Evolutionary conservation across 495 filamentous ascomycete species (phyloP), one percentile per base, ranked within the genome.

Genomic region (Apiosordaria backusii): DNA sequence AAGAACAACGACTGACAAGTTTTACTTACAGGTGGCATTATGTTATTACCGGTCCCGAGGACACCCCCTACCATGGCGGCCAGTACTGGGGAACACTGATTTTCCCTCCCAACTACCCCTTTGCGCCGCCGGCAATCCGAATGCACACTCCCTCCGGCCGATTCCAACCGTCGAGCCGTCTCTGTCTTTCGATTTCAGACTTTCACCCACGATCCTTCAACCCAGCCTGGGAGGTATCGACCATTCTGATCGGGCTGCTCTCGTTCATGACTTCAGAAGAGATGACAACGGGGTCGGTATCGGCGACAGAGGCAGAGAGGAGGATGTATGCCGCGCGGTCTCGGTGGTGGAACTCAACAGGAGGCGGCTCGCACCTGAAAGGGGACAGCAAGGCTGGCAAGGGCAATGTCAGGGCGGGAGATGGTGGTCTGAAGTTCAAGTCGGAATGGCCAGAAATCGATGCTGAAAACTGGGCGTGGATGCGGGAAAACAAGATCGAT

Each of bases 181-280:
- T 99, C 19, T 98, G 96, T 71, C 90, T 98, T 63, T 92, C 89
- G 75, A 99, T 98, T 71, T 91, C 87, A 67, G 95, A 99, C 76
- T 99, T 98, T 79, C 95, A 99, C 75, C 95, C 95, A 0, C 93
- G 93, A 71, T 93, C 90, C 50, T 99, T 99, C 84, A 99, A 99
- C 74, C 95, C 95, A 10, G 93, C 95, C n/a, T 99, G 95, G 95
- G 92, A 96, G 70, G 95, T 98, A 13, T 92, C 88, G 54, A 99
- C 95, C 3, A 99, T 99, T 70, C 82, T 99, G 21, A 97, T 97
- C 66, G 95, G 95, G 50, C 82, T 99, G 19, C 83, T 97, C 64
- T 93, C 89, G 52, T 99, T 99, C 77, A 99, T 99, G 95, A 98
- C 94, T 3, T 92, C 90, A 66, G 94, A 99, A 72, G 95, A 99